Base-by-base conservation (phyloP, 495 filamentous ascomycete species). In the Xylaria nigripes region DNA sequence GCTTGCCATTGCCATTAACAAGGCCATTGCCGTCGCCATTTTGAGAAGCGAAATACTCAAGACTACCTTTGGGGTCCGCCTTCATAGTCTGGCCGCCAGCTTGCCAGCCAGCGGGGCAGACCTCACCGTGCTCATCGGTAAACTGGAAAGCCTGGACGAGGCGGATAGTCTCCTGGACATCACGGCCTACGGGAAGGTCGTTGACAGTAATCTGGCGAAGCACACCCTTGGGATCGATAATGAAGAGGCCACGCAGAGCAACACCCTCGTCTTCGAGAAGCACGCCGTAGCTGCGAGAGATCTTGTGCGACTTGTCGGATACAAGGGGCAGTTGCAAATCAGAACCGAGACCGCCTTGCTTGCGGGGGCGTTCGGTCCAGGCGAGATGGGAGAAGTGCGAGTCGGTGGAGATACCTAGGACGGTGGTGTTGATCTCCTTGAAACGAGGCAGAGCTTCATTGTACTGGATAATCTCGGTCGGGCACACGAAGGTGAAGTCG, bases 131-230 rank as follows among this genome's bases (percentile, higher is more conserved):
- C 67, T 82, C 74, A 52, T 82, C 79, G 55, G 76, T 80, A 67
- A 81, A 81, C 60, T 79, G 72, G 68, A 82, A 80, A 15, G 79
- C 79, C 59, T 82, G 72, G 53, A 82, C 66, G 29, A 82, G 71
- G 48, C 79, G 80, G 51, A 80, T 71, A 15, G 75, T 73, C 62
- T 82, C 79, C 60, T 82, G 76, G 36, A 82, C 79, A 32, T 73
- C 70, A 59, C 79, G 79, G 44, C 79, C 78, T 50, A 82, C 80
- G 34, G 77, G 76, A 8, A 78, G 68, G 57, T 82, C 79, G 68
- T 81, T 81, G 67, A 81, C 71, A 51, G 79, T 81, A 57, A 81
- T 80, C 74, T 80, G 74, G 38, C 80, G 64, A 6, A 82, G 62
- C 6, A 74, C 63, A 27, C 76, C 77, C 61, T 75, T 73, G 22